Conservation (phyloP, 108 stramenopile species). For the Cyclostephanos tholiformis region DNA sequence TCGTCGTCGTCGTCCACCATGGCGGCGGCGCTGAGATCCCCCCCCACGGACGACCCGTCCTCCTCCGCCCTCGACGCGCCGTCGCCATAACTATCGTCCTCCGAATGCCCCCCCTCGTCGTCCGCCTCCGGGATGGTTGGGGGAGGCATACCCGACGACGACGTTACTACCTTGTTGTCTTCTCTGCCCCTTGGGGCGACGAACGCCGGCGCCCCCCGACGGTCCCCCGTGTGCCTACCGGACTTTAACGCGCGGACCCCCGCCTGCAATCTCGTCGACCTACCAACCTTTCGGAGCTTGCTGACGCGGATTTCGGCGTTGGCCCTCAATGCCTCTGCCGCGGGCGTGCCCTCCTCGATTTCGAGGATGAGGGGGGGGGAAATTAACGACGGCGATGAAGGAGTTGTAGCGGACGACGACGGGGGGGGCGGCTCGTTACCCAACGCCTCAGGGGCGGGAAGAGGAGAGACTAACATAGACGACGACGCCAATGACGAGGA, state of each 20-base stretch:
- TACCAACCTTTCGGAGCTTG: conserved; percentile 69
- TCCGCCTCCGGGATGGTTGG: conserved; percentile 41
- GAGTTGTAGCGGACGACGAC: background rate
- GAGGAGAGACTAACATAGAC: background rate
- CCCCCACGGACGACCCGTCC: background rate
- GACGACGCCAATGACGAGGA: conserved; percentile 3
- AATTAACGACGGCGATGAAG: background rate
- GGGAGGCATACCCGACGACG: conserved; percentile 16
- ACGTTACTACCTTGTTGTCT: conserved; percentile 1
- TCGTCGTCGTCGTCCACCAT: background rate
- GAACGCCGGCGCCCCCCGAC: conserved; percentile 57
- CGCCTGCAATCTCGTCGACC: conserved; percentile 63
- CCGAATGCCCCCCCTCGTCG: conserved; percentile 33
- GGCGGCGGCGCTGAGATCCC: too few relatives aligned
- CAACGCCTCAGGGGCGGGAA: background rate
- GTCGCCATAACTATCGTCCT: background rate
- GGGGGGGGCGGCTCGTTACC: background rate
- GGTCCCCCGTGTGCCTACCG: conserved; percentile 56
- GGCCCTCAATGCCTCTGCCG: conserved; percentile 77
- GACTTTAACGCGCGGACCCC: conserved; percentile 69
- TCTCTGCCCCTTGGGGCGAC: conserved; percentile 26
- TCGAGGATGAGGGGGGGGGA: conserved; percentile 37
- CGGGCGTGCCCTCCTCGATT: conserved; percentile 80
- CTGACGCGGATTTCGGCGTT: conserved; percentile 72
- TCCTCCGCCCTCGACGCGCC: background rate